Conservation (phyloP, 306 rosid genomes). For the Prinsepia uniflora region DNA sequence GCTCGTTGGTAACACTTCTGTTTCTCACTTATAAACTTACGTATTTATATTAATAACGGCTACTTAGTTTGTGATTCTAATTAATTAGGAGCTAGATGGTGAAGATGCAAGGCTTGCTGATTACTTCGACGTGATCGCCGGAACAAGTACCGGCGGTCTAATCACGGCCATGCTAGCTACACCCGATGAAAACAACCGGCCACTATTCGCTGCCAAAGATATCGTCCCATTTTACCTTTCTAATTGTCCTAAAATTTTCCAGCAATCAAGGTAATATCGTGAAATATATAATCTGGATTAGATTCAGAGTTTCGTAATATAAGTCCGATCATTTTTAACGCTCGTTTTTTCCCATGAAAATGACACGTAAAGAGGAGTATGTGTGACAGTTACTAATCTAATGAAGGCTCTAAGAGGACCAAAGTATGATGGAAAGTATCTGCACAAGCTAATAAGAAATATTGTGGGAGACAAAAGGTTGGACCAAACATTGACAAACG, state of each 20-base stretch:
- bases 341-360: background rate
- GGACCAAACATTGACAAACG: background rate
- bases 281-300: background rate
- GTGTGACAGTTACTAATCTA: background rate
- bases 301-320: no score
- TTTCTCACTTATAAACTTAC: background rate
- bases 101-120: conserved; percentile 28
- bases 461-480: background rate
- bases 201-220: conserved; percentile 27
- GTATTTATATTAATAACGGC: background rate
- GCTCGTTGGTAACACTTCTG: background rate
- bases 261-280: background rate
- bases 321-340: background rate
- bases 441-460: background rate
- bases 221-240: conserved; percentile 24
- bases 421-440: background rate
- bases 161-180: conserved; percentile 34
- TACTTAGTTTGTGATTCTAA: background rate
- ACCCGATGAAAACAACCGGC: conserved; percentile 23
- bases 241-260: conserved; percentile 4
- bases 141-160: conserved; percentile 39
- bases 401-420: background rate
- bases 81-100: conserved; percentile 27
- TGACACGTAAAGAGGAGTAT: conserved; percentile 26
- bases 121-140: conserved; percentile 14